phyloP scores from a whole-genome alignment of 768 basidiomycete genomes.

The Suillus discolor region DNA sequence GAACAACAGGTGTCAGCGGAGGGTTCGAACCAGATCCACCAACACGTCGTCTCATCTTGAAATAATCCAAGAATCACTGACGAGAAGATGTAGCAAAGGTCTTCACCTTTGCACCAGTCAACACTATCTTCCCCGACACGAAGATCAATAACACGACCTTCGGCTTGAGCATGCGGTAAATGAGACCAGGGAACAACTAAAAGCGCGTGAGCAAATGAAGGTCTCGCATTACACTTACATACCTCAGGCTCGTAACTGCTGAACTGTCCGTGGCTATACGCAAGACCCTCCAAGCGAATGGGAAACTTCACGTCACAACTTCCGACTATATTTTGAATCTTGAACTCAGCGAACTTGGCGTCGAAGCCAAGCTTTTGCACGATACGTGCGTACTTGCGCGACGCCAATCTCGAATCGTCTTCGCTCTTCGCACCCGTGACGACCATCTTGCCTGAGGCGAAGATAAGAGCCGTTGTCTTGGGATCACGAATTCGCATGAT shows the following conservation, averaged over 20 bases:
- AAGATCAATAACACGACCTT: conserved; percentile 99
- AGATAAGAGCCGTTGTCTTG: conserved; percentile 99
- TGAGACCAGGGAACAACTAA: conserved; percentile 96
- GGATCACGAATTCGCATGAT: conserved; percentile 99
- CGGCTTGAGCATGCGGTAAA: conserved; percentile 99
- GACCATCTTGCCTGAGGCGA: conserved; percentile 99
- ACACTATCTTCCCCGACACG: conserved; percentile 98
- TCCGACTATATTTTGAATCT: conserved; percentile 99
- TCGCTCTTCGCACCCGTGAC: conserved; percentile 99
- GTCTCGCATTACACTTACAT: conserved; percentile 24
- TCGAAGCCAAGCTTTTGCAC: conserved; percentile 99
- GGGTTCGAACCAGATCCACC: conserved; percentile 50
- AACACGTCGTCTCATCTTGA: conserved; percentile 36
- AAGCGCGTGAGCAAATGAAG: neutral
- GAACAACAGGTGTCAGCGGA: conserved; percentile 49
- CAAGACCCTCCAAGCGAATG: conserved; percentile 94
- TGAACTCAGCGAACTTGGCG: conserved; percentile 99
- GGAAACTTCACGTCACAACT: conserved; percentile 99
- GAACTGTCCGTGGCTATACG: conserved; percentile 97
- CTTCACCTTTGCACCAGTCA: conserved; percentile 97
- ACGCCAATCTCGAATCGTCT: conserved; percentile 95
- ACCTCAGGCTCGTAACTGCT: conserved; percentile 98
- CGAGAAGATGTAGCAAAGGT: conserved; percentile 26
- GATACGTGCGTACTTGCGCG: conserved; percentile 98
- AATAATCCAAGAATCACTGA: conserved; percentile 28